Evolutionary conservation across 2,329 filamentous ascomycete species (phyloP), one percentile per base, ranked within the genome.

Genomic region (Calonectria honghensis): DNA sequence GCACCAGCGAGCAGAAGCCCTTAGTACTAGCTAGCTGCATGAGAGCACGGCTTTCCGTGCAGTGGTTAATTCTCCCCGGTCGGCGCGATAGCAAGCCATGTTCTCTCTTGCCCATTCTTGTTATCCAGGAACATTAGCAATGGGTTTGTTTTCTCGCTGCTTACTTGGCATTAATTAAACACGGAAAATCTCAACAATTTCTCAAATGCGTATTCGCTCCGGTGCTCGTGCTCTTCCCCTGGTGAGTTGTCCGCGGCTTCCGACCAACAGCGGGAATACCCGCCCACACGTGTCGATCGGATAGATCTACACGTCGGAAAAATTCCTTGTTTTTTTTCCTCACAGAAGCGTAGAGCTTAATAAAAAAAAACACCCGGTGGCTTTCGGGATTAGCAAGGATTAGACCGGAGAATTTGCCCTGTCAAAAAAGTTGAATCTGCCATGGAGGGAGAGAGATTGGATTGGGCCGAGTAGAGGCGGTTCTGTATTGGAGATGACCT

Each of bases 281-380:
- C 52, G 52, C 52, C 52, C 57, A 39, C 57, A n/a, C 24, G n/a
- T 35, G 57, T 39, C 57, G 57, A 61, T 61, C 57, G 57, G 32
- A 61, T 24, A 37, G 57, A 61, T 61, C 35, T 61, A 39, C 57
- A 39, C 32, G 31, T 37, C 57, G 54, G 54, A 61, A 61, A 32
- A 27, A 27, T 61, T 61, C 35, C 32, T 61, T n/a, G n/a, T n/a
- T 59, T 39, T 37, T 27, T 16, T 16, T 35, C 5, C 32, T 35
- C 57, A 24, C 13, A 39, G 14, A 39, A 61, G 52, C 10, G 35
- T 35, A n/a, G 31, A 57, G 52, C 29, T 32, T 13, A 57, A 24
- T 35, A 24, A 24, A 24, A 24, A 35, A n/a, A 48, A 48, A 24
- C 24, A 6, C 54, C 54, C 4, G 32, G 31, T n/a, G 20, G 32